Evolutionary conservation across 2,329 filamentous ascomycete species (phyloP).

Genomic region (Endoconidiophora polonica): DNA sequence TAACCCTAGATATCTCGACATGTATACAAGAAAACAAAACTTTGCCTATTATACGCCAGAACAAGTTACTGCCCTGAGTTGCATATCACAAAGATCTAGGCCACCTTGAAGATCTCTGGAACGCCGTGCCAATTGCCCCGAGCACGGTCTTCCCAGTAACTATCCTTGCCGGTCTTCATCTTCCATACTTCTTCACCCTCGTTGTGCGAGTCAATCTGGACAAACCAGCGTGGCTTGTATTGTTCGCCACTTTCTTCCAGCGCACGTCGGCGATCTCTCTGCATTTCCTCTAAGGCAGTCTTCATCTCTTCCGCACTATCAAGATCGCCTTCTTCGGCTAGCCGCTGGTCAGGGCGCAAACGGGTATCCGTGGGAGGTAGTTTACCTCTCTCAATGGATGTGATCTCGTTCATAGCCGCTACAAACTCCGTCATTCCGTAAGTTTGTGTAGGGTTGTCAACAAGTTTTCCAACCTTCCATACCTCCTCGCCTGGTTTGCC

Average conservation of each 20-base stretch:
- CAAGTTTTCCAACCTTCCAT: constrained; percentile 64
- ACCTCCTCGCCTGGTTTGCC: constrained; percentile 43
- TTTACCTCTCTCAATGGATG: constrained; percentile 54
- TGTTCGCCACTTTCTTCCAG: constrained; percentile 59
- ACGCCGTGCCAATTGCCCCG: constrained; percentile 48
- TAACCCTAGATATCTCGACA: no score
- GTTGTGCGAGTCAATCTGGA: constrained; percentile 38
- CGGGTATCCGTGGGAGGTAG: constrained; percentile 71
- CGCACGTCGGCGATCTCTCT: constrained; percentile 55
- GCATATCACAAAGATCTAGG: no score
- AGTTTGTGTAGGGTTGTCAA: constrained; percentile 59
- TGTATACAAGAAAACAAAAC: neutral
- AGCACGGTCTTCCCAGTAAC: constrained; percentile 81
- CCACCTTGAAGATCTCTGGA: constrained; percentile 31
- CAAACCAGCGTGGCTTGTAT: constrained; percentile 73
- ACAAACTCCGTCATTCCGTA: constrained; percentile 86
- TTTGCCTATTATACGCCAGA: neutral
- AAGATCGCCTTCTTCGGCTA: constrained; percentile 64
- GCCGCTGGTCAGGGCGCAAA: constrained; percentile 71
- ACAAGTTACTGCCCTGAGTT: neutral
- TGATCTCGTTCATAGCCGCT: constrained; percentile 74
- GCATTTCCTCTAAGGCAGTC: constrained; percentile 66
- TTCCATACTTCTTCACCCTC: constrained; percentile 56
- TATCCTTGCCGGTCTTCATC: constrained; percentile 63
- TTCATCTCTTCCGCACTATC: constrained; percentile 77